Evolutionary conservation across 495 filamentous ascomycete species (phyloP), one percentile per base, ranked within the genome.

Genomic region (Neurospora hispaniola): DNA sequence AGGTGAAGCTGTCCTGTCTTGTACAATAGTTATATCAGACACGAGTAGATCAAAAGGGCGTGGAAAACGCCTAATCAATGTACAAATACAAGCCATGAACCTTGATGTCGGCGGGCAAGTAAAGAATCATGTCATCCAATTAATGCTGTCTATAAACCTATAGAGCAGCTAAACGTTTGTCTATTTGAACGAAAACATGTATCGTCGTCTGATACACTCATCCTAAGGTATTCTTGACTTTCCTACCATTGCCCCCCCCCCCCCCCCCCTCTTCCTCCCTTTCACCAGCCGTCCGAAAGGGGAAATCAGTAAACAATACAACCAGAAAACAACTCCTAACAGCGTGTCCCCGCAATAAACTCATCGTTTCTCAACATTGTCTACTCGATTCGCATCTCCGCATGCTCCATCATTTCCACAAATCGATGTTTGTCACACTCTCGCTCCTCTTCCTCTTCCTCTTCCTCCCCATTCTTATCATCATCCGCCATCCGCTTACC

Each of bases 21-120:
- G 75, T 78, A 74, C 70, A 14, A 74, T 74, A 74, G 40, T 71
- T 76, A 76, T 77, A 75, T 71, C 72, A 73, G 73, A 74, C 69
- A 73, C 71, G 69, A 44, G 73, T 73, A 66, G 62, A 71, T 12
- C 42, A 59, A 35, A 54, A 66, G 27, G 43, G 69, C 31, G 62
- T 35, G 31, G 27, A 40, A 39, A 35, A 38, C 69, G 54, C 71
- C 8, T 69, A 69, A 43, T 59, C 71, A 48, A 66, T 72, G 70
- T 59, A 54, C 72, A 66, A 73, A 70, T 74, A 69, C 42, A 23
- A 74, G 23, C n/a, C 44, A 69, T 31, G 31, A 39, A 31, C n/a
- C 18, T 62, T 35, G 31, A 27, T 18, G 31, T 0, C 1, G 31
- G 54, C 7, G 27, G 54, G 23, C 5, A 9, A 35, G 54, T 4